phyloP scores from a whole-genome alignment of 345 rosid species.

The Moricandia arvensis region DNA sequence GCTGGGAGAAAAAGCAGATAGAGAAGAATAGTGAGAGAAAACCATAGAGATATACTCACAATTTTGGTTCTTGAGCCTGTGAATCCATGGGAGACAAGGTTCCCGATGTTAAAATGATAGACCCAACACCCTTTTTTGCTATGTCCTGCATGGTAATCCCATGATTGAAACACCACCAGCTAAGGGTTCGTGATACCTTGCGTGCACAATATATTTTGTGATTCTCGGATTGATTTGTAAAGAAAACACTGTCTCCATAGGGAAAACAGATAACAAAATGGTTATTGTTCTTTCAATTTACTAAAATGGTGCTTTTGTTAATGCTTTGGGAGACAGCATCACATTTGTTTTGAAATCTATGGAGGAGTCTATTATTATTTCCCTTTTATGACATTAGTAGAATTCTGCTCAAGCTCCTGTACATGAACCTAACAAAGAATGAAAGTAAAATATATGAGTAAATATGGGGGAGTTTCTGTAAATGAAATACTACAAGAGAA shows the following conservation, averaged over 20 bases:
- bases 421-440: conserved; percentile 72
- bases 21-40: conserved; percentile 16
- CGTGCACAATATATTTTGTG: conserved; percentile 45
- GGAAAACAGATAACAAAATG: neutral
- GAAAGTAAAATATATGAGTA: conserved; percentile 3
- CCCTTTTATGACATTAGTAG: conserved; percentile 66
- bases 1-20: conserved; percentile 16
- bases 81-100: conserved; percentile 94
- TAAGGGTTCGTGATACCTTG: conserved; percentile 71
- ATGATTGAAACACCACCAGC: conserved; percentile 99
- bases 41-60: conserved; percentile 49
- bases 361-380: conserved; percentile 8
- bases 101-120: conserved; percentile 89
- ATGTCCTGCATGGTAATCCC: conserved; percentile 91
- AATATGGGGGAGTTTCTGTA: neutral
- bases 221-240: neutral
- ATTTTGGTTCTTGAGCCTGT: conserved; percentile 78
- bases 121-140: conserved; percentile 66
- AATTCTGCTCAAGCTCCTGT: conserved; percentile 60
- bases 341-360: neutral
- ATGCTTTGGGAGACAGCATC: conserved; percentile 9
- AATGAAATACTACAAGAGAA: conserved; percentile 11
- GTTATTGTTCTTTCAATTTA: neutral
- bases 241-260: neutral
- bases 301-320: neutral